A percentile compares a stretch with the other conserved stretches of the same genome.
Evolutionary conservation across 352 stramenopile genomes (phyloP).

Genomic region (Ophiocytium majus): DNA sequence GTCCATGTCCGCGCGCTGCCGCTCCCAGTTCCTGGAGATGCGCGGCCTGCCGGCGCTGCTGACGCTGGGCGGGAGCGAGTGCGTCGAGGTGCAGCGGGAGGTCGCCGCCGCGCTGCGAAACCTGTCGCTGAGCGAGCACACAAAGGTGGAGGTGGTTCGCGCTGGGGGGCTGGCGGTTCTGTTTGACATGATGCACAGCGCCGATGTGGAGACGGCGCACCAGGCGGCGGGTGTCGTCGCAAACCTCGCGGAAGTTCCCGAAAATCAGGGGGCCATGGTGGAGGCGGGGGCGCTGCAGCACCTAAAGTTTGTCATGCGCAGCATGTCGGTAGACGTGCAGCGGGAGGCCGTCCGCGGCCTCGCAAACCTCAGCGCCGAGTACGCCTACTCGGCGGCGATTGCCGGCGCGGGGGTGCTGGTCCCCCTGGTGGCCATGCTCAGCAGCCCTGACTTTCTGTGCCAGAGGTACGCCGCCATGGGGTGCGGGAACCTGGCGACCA

Average conservation of each 20-base stretch:
- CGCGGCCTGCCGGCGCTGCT: conserved; percentile 77
- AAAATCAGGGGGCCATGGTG: conserved; percentile 91
- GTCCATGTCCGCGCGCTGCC: conserved; percentile 79
- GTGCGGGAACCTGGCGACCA: conserved; percentile 88
- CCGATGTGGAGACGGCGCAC: conserved; percentile 82
- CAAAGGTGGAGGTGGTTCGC: conserved; percentile 84
- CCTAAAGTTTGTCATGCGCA: conserved; percentile 87
- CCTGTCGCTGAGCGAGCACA: conserved; percentile 81
- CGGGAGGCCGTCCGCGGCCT: conserved; percentile 86
- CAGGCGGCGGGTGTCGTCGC: conserved; percentile 81
- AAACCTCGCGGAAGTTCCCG: conserved; percentile 85
- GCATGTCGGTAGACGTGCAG: conserved; percentile 84
- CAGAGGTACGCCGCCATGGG: conserved; percentile 90
- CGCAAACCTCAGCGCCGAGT: conserved; percentile 91
- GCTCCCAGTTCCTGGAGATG: conserved; percentile 83
- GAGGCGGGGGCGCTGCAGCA: conserved; percentile 89
- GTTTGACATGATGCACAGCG: conserved; percentile 77
- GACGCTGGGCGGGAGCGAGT: conserved; percentile 71
- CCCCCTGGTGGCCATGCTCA: conserved; percentile 79
- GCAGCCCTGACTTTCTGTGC: conserved; percentile 81
- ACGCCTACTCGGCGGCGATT: conserved; percentile 82
- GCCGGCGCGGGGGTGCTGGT: conserved; percentile 79
- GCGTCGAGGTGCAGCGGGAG: conserved; percentile 84
- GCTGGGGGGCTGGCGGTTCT: conserved; percentile 76
- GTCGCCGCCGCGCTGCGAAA: conserved; percentile 85